Base-by-base conservation (phyloP, 2,329 filamentous ascomycete species). In the Stagonosporopsis tanaceti region DNA sequence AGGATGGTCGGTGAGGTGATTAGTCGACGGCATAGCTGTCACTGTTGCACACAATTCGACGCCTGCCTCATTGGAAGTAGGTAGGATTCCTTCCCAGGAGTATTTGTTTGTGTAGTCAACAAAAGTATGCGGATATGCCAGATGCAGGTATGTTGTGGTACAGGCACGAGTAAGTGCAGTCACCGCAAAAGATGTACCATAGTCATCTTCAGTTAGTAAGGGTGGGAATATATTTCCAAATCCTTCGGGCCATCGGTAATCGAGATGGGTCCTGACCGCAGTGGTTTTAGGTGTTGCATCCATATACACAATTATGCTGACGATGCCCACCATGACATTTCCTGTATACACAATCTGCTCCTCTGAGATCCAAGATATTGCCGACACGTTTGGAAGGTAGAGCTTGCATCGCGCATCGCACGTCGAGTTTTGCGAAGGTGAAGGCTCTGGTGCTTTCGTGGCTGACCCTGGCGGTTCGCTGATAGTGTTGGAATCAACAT, bases 291-390 rank as follows among this genome's bases (percentile, higher is more conserved):
- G 12, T 32, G 11, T 32, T 32, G 30, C 30, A 32, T 41, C 20
- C 6, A 51, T 28, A 11, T 44, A 37, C 30, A 63, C 59, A 2
- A 57, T 39, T n/a, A 53, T 38, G 17, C 32, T 48, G 15, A 66
- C 47, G 17, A 62, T 67, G 5, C 61, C 67, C 17, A 66, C 63
- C 2, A 56, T 61, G n/a, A 70, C 47, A 20, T 51, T 55, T 5
- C 48, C 57, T 2, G 61, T 65, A 41, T 62, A 66, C 1, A 61
- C 42, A 20, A 70, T 61, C 35, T 68, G 50, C 6, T 45, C 51
- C 40, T 60, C 45, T 17, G 58, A 61, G 15, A 68, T 52, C 67
- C 65, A 70, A 28, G 53, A 61, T 5, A 66, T 37, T 0, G 53
- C 55, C 3, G 47, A 51, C 4, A 51, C 25, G 8, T 30, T 11